Conservation (phyloP, 2,329 filamentous ascomycete species). For the Calonectria ilicicola region DNA sequence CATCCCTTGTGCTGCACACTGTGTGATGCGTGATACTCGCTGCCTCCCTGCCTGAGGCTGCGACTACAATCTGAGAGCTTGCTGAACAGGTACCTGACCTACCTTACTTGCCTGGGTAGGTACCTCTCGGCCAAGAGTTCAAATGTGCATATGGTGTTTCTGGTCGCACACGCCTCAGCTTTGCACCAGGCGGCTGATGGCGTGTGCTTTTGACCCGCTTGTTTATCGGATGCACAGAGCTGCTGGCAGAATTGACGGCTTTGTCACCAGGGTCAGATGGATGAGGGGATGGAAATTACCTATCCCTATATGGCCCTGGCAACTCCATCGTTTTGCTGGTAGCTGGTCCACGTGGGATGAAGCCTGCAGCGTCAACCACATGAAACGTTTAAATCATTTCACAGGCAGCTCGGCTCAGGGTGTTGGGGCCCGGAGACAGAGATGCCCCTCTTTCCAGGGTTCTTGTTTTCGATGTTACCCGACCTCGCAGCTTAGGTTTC, state of each 20-base stretch:
- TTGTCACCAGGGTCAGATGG: background rate
- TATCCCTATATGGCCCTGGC: background rate
- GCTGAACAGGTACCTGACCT: too few relatives aligned
- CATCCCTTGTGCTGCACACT: slow-evolving; percentile 3
- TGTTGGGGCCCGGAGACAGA: background rate
- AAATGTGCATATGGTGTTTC: slow-evolving; percentile 1
- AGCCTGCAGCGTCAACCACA: background rate
- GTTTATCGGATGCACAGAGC: background rate
- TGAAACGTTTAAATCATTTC: slow-evolving; percentile 5
- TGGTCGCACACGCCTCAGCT: background rate
- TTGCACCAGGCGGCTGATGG: background rate
- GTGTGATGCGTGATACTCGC: slow-evolving; percentile 5
- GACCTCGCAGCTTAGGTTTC: background rate
- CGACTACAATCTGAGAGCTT: background rate
- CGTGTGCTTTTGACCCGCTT: background rate
- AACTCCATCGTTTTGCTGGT: background rate
- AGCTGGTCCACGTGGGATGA: slow-evolving; percentile 8
- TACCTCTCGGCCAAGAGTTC: background rate
- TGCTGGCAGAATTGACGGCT: background rate
- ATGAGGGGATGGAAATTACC: background rate
- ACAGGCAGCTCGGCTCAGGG: background rate
- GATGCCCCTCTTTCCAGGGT: background rate
- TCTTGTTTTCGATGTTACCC: background rate
- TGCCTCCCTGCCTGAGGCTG: slow-evolving; percentile 15
- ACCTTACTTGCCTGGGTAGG: background rate